phyloP scores from a whole-genome alignment of 225 moss, liverwort and hornwort species.

The Physcomitrellopsis africana region DNA sequence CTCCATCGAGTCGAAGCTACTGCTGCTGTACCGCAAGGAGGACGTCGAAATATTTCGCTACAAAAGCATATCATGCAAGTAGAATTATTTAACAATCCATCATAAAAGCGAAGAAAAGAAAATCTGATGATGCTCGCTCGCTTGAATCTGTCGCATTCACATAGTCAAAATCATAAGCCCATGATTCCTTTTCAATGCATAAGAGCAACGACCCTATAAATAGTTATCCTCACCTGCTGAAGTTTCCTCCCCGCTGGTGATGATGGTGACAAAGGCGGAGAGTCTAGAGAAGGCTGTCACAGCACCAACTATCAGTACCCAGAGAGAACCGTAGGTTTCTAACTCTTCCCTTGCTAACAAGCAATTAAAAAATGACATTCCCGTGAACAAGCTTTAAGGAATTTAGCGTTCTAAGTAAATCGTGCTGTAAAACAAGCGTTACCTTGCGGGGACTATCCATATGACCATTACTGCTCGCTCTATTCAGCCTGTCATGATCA shows the following conservation, averaged over 20 bases:
- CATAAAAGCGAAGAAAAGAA: background rate
- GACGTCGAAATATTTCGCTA: conserved; percentile 50
- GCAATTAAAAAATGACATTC: conserved; percentile 3
- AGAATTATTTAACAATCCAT: conserved; percentile 10
- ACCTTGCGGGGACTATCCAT: conserved; percentile 53
- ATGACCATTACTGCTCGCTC: conserved; percentile 55
- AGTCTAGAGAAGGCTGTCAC: conserved; percentile 53
- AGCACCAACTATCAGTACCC: conserved; percentile 27
- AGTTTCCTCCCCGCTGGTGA: conserved; percentile 48
- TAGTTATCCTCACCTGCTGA: conserved; percentile 50
- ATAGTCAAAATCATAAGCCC: background rate
- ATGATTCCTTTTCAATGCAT: conserved; percentile 1
- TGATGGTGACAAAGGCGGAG: conserved; percentile 56
- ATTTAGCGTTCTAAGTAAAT: background rate
- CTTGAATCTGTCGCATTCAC: background rate
- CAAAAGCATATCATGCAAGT: conserved; percentile 12
- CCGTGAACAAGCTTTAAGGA: background rate
- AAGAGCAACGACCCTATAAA: background rate
- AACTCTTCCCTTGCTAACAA: conserved; percentile 11
- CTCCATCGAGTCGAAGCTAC: conserved; percentile 74
- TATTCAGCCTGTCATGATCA: conserved; percentile 66
- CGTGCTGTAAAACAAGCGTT: conserved; percentile 10
- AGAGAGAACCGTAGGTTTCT: conserved; percentile 11
- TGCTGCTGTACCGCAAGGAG: conserved; percentile 63
- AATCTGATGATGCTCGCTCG: background rate